Conservation (phyloP, 1,139 yeast genomes). For the Blastobotrys petasosporus region DNA sequence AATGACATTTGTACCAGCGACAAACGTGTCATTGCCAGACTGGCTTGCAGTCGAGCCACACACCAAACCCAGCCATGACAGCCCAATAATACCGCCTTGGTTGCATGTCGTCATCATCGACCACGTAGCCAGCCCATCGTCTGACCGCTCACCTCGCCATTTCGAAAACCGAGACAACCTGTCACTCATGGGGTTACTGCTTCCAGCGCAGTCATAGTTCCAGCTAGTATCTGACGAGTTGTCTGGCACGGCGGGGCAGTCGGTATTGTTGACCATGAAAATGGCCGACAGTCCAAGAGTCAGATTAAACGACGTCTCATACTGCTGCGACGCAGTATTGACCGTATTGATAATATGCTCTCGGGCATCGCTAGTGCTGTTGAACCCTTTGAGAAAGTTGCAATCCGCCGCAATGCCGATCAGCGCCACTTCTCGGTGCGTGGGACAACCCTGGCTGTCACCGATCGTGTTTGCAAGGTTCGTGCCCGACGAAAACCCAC, state of each 20-base stretch:
- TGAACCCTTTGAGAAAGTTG: conserved; percentile 31
- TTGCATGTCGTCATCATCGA: conserved; percentile 34
- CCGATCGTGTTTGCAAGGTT: conserved; percentile 32
- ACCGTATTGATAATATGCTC: conserved; percentile 32
- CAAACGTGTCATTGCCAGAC: conserved; percentile 22
- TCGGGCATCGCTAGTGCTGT: conserved; percentile 28
- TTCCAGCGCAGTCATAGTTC: conserved; percentile 31
- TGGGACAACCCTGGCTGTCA: conserved; percentile 34
- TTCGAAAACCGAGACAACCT: conserved; percentile 30
- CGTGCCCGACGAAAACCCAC: conserved; percentile 30
- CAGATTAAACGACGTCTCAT: conserved; percentile 35
- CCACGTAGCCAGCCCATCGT: conserved; percentile 37
- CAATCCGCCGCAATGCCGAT: conserved; percentile 39
- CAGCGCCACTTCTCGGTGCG: conserved; percentile 30
- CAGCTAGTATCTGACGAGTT: conserved; percentile 23
- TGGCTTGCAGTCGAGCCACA: conserved; percentile 26
- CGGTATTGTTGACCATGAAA: conserved; percentile 24
- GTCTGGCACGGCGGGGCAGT: conserved; percentile 25
- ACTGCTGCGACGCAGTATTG: conserved; percentile 35
- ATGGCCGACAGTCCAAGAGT: conserved; percentile 31
- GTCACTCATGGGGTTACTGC: conserved; percentile 25
- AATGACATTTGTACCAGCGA: conserved; percentile 35
- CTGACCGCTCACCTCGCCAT: conserved; percentile 31
- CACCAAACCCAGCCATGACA: conserved; percentile 38
- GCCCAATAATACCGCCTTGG: conserved; percentile 35